Conservation (phyloP, 2,329 filamentous ascomycete species). For the Botrytis tulipae region DNA sequence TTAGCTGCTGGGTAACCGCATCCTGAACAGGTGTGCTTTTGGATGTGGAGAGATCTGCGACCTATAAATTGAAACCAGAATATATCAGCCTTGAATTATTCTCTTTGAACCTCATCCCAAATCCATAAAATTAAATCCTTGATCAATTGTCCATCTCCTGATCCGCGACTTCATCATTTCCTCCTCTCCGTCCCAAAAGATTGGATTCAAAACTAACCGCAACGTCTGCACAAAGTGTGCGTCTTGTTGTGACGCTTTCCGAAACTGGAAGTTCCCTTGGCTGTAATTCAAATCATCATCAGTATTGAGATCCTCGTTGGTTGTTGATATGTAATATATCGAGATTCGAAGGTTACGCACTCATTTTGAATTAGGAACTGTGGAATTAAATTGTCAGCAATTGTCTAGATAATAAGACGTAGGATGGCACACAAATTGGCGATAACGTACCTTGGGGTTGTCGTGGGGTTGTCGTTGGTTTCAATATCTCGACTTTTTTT, state of each 20-base stretch:
- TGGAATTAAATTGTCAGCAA: slow-evolving; percentile 13
- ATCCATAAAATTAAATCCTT: not conserved
- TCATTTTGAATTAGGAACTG: slow-evolving; percentile 39
- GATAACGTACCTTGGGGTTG: slow-evolving; percentile 20
- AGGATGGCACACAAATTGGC: slow-evolving; percentile 4
- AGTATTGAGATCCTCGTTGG: slow-evolving; percentile 14
- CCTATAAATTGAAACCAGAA: slow-evolving; percentile 50
- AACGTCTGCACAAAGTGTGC: slow-evolving; percentile 41
- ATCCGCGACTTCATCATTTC: not conserved
- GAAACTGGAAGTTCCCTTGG: slow-evolving; percentile 39
- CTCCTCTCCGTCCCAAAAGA: slow-evolving; percentile 32
- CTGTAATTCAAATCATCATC: slow-evolving; percentile 26
- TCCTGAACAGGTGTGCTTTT: slow-evolving; percentile 95
- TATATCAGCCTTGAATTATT: slow-evolving; percentile 30
- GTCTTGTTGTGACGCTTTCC: slow-evolving; percentile 41
- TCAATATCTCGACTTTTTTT: slow-evolving; percentile 18
- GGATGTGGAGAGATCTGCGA: slow-evolving; percentile 96
- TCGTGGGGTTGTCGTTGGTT: slow-evolving; percentile 20
- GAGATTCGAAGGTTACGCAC: slow-evolving; percentile 30
- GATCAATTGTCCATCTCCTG: slow-evolving; percentile 16
- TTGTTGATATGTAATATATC: slow-evolving; percentile 19
- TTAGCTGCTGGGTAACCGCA: slow-evolving; percentile 98
- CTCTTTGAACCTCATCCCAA: not conserved
- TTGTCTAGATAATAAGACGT: not conserved
- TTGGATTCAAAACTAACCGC: slow-evolving; percentile 37